Conservation (phyloP, 2,329 filamentous ascomycete species). For the Aspergillus phoenicis region DNA sequence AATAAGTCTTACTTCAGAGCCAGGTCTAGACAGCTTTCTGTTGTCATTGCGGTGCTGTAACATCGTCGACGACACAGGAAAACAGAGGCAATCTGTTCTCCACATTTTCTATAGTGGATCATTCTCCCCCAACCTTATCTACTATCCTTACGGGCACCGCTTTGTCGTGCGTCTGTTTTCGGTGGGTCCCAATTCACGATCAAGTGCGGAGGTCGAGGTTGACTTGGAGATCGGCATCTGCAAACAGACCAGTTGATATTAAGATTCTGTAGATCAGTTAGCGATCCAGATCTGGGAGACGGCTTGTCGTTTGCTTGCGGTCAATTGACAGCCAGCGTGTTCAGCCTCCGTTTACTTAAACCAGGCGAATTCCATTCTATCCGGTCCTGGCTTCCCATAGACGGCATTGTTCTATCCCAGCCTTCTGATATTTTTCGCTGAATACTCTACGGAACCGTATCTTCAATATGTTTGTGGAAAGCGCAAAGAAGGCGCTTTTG, state of each 20-base stretch:
- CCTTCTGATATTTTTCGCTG: conserved; percentile 22
- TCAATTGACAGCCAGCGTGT: conserved; percentile 10
- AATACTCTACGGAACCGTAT: neutral
- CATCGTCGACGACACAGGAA: conserved; percentile 1
- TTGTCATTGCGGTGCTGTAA: conserved; percentile 2
- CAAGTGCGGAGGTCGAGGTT: neutral
- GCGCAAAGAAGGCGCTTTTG: conserved; percentile 30
- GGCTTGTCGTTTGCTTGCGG: conserved; percentile 24
- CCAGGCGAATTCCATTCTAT: conserved; percentile 31
- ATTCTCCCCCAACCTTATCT: neutral
- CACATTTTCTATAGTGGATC: conserved; percentile 2
- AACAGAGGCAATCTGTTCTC: neutral
- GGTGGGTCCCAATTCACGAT: neutral
- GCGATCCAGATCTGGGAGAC: neutral
- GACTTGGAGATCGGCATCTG: conserved; percentile 5
- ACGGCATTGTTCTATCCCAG: conserved; percentile 26
- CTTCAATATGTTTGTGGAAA: conserved; percentile 30
- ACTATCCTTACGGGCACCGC: neutral
- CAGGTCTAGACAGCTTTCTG: neutral
- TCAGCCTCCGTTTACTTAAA: conserved; percentile 34
- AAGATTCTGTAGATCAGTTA: conserved; percentile 8
- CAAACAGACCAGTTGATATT: conserved; percentile 11
- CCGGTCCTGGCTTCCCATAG: conserved; percentile 21
- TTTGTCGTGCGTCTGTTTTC: conserved; percentile 5
- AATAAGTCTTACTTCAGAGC: neutral